Percentiles rank a stretch among this genome's conserved stretches.
Evolutionary conservation across 495 filamentous ascomycete species (phyloP).

Genomic region (Neurospora sp.): DNA sequence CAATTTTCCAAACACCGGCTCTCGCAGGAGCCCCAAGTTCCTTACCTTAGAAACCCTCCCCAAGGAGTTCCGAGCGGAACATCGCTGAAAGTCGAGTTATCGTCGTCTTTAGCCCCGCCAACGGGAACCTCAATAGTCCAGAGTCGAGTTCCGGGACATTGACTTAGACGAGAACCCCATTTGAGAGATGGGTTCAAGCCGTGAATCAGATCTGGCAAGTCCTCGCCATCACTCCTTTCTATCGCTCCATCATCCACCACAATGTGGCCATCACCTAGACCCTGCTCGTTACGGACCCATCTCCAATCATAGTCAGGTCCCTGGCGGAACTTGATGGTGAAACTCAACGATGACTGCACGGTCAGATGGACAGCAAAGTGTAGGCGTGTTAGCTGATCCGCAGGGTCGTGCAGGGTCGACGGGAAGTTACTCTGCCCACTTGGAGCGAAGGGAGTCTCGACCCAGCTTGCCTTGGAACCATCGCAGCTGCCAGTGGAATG

Average conservation of each 20-base stretch:
- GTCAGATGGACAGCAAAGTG: slow-evolving; percentile 36
- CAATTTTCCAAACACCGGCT: slow-evolving; percentile 2
- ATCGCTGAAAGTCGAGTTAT: slow-evolving; percentile 43
- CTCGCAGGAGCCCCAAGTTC: neutral
- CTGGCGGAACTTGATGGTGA: slow-evolving; percentile 68
- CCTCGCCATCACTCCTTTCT: slow-evolving; percentile 19
- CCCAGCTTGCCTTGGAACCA: slow-evolving; percentile 29
- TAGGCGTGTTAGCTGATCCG: slow-evolving; percentile 26
- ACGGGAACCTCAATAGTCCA: slow-evolving; percentile 58
- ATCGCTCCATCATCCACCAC: slow-evolving; percentile 31
- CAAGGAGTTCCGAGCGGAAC: slow-evolving; percentile 56
- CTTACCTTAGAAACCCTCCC: slow-evolving; percentile 32
- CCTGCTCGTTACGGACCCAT: slow-evolving; percentile 61
- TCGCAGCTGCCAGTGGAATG: slow-evolving; percentile 43
- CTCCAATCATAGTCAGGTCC: slow-evolving; percentile 49
- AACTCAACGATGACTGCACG: slow-evolving; percentile 39
- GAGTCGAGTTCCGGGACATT: slow-evolving; percentile 58
- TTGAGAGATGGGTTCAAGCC: slow-evolving; percentile 47
- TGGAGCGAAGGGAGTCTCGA: slow-evolving; percentile 29
- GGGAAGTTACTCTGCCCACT: slow-evolving; percentile 28
- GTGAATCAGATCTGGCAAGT: slow-evolving; percentile 51
- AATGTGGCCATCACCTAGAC: slow-evolving; percentile 52
- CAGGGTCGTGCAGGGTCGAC: slow-evolving; percentile 25
- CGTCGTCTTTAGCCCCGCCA: slow-evolving; percentile 36
- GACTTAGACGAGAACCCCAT: slow-evolving; percentile 46